Conservation (phyloP, 1,139 yeast genomes). For the Meyerozyma carpophila region DNA sequence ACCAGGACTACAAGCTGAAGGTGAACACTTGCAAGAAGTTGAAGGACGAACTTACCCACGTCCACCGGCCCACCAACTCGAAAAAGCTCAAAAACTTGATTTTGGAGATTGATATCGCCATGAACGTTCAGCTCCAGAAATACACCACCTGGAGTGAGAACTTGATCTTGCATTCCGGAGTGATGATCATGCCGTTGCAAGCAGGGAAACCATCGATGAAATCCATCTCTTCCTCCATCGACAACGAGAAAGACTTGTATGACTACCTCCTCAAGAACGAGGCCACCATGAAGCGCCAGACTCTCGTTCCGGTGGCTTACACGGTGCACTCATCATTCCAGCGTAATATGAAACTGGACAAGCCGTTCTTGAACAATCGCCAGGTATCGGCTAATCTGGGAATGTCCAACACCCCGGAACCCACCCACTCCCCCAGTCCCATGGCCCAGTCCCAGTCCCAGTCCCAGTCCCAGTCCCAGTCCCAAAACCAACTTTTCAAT, state of each 20-base stretch:
- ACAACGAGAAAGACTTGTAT: conserved; percentile 78
- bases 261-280: conserved; percentile 54
- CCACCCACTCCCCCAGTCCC: conserved; percentile 2
- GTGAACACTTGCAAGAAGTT: conserved; percentile 69
- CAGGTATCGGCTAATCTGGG: conserved; percentile 4
- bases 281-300: conserved; percentile 23
- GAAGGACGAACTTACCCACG: conserved; percentile 66
- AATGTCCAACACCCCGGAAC: background rate
- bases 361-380: conserved; percentile 35
- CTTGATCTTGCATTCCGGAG: conserved; percentile 77
- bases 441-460: too few relatives aligned
- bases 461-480: too few relatives aligned
- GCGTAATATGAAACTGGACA: conserved; percentile 18
- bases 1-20: conserved; percentile 74
- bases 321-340: conserved; percentile 67
- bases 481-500: conserved; percentile 3
- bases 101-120: conserved; percentile 82
- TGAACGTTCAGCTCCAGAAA: conserved; percentile 82
- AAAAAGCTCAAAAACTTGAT: conserved; percentile 71
- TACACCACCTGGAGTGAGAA: conserved; percentile 86
- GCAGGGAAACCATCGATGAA: conserved; percentile 60
- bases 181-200: conserved; percentile 67
- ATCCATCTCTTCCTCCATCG: conserved; percentile 66
- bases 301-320: conserved; percentile 65
- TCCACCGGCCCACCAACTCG: conserved; percentile 74